Base-by-base conservation (phyloP, 257 asterid species). In the Solanum infundibuliforme region DNA sequence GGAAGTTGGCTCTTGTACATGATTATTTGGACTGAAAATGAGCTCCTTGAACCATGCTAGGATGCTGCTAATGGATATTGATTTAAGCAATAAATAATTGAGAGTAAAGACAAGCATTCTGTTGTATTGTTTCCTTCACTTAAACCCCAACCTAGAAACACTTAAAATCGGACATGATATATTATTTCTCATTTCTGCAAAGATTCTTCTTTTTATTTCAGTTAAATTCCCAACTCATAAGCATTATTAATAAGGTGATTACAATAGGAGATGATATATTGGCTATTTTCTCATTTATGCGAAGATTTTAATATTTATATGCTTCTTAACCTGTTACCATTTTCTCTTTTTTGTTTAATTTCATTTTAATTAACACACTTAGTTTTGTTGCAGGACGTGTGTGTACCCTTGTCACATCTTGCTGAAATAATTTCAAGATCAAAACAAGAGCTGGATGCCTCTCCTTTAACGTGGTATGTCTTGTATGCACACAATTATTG, bases 371-470 rank as follows among this genome's bases (percentile, higher is more conserved):
- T 27, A 7, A 27, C 31, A 29, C 68, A 27, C 58, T 48, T 46
- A 21, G 84, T 69, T 39, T 25, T 69, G 62, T 69, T 90, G 90
- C 95, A 95, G 99, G 99, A 95, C 87, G 99, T 95, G 1, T 97
- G 98, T 85, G 99, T 97, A 90, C 99, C 99, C 11, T 89, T 97
- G 13, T 95, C 99, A 20, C 95, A 71, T 72, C 98, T 95, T 74
- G 99, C 98, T 13, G 98, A 95, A 73, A 58, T 97, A 83, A 95
- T 97, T 89, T 94, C 99, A 82, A 92, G 82, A 87, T 95, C 99
- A 85, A 97, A 97, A 90, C 88, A 94, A 88, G 92, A 94, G 92
- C 87, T 97, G 89, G 95, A 95, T 88, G 90, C 98, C 86, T 97
- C 99, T 9, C 84, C 98, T 62, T 89, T 97, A 86, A 92, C 92